Base-by-base conservation (phyloP, 495 filamentous ascomycete species). In the Rusavskia elegans region DNA sequence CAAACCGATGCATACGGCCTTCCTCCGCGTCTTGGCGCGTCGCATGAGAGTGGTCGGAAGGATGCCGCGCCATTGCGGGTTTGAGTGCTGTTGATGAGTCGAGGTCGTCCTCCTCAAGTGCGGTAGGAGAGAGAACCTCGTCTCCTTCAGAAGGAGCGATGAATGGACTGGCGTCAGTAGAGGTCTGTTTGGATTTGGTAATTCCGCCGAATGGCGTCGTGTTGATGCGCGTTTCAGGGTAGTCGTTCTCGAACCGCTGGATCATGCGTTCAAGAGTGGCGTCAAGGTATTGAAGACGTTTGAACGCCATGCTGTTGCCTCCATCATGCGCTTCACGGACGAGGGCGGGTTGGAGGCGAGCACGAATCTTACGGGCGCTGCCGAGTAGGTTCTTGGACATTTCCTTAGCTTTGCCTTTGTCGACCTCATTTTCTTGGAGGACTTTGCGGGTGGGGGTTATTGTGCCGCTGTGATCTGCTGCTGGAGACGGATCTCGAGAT, bases 221-320 rank as follows among this genome's bases (percentile, higher is more conserved):
- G 46, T 45, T 55, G 14, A 89, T 65, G 14, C 87, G 80, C 1
- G 83, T 90, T 61, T 97, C 92, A 11, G 92, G 92, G 60, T 87
- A 98, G 66, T 95, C 89, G 59, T 90, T 82, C 62, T 97, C 92
- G 56, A 98, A 98, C 19, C 92, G 85, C 60, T 84, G 78, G 61
- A 97, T 95, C 69, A 98, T 95, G 55, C 80, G 79, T 55, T 85
- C 77, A 7, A 98, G 76, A 1, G 92, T 97, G 49, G 84, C 73
- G 59, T 95, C 89, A 29, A 98, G 77, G 74, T 95, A 95, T 45
- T 86, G 75, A 23, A 98, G 80, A 54, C 85, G 85, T 40, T 81
- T 84, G 16, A 20, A 46, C 5, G 44, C 44, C 44, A 46, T 46
- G 44, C 20, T 46, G 44, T 8, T 30, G 23, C 44, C 82, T 52